Percentiles rank a stretch among this genome's conserved stretches.
Evolutionary conservation across 2,329 filamentous ascomycete species (phyloP).

Genomic region (Monilinia fructicola): DNA sequence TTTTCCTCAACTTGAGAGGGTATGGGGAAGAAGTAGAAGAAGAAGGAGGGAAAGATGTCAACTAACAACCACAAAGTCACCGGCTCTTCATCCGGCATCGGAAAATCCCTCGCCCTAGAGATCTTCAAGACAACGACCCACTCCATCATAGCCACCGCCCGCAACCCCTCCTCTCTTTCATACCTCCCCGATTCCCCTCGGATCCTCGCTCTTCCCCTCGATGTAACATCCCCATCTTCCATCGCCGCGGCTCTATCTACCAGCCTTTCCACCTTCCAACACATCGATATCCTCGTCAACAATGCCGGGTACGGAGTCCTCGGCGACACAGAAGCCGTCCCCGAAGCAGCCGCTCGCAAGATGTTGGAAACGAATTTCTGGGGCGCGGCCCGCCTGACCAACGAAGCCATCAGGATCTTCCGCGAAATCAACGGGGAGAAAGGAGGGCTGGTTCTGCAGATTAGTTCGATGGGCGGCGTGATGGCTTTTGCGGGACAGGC

Average conservation of each 20-base stretch:
- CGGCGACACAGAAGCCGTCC: constrained; percentile 50
- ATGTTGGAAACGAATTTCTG: constrained; percentile 42
- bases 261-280: constrained; percentile 48
- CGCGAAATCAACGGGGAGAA: constrained; percentile 26
- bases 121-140: constrained; percentile 42
- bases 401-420: constrained; percentile 22
- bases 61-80: constrained; percentile 40
- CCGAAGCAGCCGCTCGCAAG: constrained; percentile 36
- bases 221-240: constrained; percentile 49
- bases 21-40: too few species aligned
- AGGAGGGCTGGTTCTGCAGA: constrained; percentile 43
- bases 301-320: constrained; percentile 48
- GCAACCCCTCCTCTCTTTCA: constrained; percentile 44
- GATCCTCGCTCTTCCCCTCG: constrained; percentile 47
- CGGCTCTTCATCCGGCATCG: constrained; percentile 49
- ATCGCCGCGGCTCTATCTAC: constrained; percentile 40
- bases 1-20: neutral
- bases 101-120: constrained; percentile 42
- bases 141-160: constrained; percentile 50
- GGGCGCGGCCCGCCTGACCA: constrained; percentile 20
- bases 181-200: constrained; percentile 42
- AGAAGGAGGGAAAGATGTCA: too few species aligned
- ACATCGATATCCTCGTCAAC: constrained; percentile 55
- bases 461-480: constrained; percentile 43
- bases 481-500: constrained; percentile 40